Evolutionary conservation across 1,284 basidiomycete species (phyloP).

Genomic region (Puccinia brachypodii): DNA sequence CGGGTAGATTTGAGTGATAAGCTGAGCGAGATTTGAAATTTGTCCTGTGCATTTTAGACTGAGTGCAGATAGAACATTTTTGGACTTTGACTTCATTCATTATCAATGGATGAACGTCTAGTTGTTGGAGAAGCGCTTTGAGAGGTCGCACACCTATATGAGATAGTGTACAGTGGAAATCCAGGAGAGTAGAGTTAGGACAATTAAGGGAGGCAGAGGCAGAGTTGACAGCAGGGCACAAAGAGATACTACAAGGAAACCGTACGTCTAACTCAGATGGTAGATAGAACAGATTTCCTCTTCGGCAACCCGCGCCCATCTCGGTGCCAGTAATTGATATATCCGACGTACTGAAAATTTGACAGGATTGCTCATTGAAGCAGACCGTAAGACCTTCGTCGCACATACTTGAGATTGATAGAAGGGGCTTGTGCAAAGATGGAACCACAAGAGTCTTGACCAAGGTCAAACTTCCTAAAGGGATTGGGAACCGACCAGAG

Average conservation of each 20-base stretch:
- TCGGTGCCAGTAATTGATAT: too few relatives aligned
- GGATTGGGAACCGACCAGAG: not conserved
- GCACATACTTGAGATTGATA: not conserved
- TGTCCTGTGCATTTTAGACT: not conserved
- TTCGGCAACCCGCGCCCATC: not conserved
- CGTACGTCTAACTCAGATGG: too few relatives aligned
- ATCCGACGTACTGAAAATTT: not conserved
- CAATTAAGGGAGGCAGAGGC: not conserved
- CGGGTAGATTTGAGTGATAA: not conserved
- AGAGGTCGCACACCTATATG: slow-evolving; percentile 18
- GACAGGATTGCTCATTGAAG: not conserved
- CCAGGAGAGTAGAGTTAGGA: not conserved
- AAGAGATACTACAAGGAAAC: too few relatives aligned
- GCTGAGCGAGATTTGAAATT: not conserved
- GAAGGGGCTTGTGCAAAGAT: not conserved
- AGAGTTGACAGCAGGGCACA: not conserved
- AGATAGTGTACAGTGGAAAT: not conserved
- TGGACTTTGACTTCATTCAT: slow-evolving; percentile 12
- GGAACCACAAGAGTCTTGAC: not conserved
- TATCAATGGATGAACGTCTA: not conserved
- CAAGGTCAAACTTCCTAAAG: not conserved
- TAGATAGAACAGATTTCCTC: not conserved
- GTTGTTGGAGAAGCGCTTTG: not conserved
- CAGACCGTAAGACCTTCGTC: not conserved
- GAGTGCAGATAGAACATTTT: not conserved